Base-by-base conservation (phyloP, 805 yeast species). In the Kodamaea jinghongensis region DNA sequence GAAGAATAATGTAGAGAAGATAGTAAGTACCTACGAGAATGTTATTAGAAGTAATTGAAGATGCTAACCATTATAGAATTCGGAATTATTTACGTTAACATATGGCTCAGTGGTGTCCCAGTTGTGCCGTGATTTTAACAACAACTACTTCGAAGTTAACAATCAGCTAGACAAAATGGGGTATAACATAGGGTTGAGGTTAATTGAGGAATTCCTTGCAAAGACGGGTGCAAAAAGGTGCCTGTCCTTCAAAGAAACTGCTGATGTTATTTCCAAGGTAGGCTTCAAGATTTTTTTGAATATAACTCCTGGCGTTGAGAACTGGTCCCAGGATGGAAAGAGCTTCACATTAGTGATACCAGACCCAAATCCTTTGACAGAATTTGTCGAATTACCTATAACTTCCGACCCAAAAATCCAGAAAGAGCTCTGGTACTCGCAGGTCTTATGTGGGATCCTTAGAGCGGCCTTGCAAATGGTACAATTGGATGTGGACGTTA, bases 381-480 rank as follows among this genome's bases (percentile, higher is more conserved):
- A 91, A 58, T 93, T 90, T 67, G 99, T 93, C 3, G 98, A 93
- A 60, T 71, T 93, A 34, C 97, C 97, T 0, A 44, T 58, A 6
- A 51, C 61, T 12, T 81, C 77, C 56, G 95, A 85, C 51, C 82
- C 83, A 2, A 74, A 72, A 46, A 81, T 88, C 3, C 60, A 67
- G 41, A 76, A 75, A 47, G 87, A 84, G 52, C 67, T 93, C 38
- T 93, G 99, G 98, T 93, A 90, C 57, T 86, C 95, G 1, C 95
- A 93, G 54, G 76, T 93, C 2, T 65, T 89, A 17, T 85, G 90
- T 46, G 99, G 99, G 12, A 93, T 93, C 3, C 63, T 93, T 36
- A 78, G 87, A 43, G 98, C 98, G 4, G 89, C 96, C 0, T 65
- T 93, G 36, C 96, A 90, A 55, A 91, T 90, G 96, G 96, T 93